phyloP scores from a whole-genome alignment of 257 asterid genomes.

The Nicotiana tomentosiformis region DNA sequence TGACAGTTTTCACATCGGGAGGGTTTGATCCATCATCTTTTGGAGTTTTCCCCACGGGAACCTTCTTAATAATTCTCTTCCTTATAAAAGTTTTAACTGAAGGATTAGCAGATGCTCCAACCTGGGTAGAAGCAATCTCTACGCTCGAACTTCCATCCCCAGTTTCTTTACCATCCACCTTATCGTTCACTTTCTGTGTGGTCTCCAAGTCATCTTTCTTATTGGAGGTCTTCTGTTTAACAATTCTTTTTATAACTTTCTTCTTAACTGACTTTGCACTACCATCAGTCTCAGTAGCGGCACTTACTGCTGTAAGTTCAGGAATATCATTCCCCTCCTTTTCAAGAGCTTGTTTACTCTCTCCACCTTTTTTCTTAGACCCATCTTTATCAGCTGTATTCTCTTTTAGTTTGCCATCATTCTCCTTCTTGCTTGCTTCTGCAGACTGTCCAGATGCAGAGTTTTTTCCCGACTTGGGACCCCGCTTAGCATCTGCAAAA shows the following conservation, averaged over 20 bases:
- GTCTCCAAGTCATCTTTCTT: conserved; percentile 20
- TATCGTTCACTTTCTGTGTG: not conserved
- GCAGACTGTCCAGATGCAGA: conserved; percentile 34
- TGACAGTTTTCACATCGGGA: conserved; percentile 31
- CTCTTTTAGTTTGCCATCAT: conserved; percentile 29
- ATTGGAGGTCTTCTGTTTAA: conserved; percentile 26
- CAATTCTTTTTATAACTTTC: conserved; percentile 59
- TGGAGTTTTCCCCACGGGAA: conserved; percentile 27
- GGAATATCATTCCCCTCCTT: conserved; percentile 26
- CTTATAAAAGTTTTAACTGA: conserved; percentile 53
- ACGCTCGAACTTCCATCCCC: conserved; percentile 30
- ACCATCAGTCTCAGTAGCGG: conserved; percentile 33
- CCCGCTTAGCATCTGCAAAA: conserved; percentile 28
- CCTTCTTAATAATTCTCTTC: conserved; percentile 51
- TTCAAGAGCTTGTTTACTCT: conserved; percentile 30
- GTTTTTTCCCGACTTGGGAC: conserved; percentile 32
- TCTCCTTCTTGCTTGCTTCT: conserved; percentile 36
- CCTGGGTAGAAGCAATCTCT: conserved; percentile 44
- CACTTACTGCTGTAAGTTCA: conserved; percentile 31
- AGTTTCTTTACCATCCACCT: conserved; percentile 37
- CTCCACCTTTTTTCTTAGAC: conserved; percentile 32
- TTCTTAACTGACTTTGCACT: conserved; percentile 60
- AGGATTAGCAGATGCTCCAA: conserved; percentile 36
- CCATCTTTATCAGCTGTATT: conserved; percentile 25
- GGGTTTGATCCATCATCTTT: conserved; percentile 25